Base-by-base conservation (phyloP, 306 rosid species). In the Cicer pinnatifidum region DNA sequence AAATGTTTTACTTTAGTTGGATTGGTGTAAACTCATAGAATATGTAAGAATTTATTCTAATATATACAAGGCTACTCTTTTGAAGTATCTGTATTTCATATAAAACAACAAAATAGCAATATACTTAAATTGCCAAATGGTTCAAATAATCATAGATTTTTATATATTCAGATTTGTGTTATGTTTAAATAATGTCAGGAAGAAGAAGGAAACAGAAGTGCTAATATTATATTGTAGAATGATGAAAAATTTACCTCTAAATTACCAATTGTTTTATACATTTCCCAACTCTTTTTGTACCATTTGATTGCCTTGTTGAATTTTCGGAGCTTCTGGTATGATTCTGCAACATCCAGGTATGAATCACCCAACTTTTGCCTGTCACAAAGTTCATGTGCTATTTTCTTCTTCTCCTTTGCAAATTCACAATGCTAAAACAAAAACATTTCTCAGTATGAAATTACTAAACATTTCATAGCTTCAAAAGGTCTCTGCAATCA, bases 271-370 rank as follows among this genome's bases (percentile, higher is more conserved):
- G 75, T 75, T 89, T 80, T 80, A 89, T 80, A 91, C 70, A 68
- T 71, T 75, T 91, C 86, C 92, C 87, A 88, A 79, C 98, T 86
- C 90, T 87, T 94, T 54, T 11, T 75, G 87, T 84, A 88, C 97
- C 97, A 91, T 83, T 91, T 89, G 71, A 81, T 77, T 51, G 97
- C 84, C 85, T 87, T 88, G 67, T 83, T 77, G 73, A 88, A 91
- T 56, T 85, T 82, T 63, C 98, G 83, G 65, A 88, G 90, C 79
- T 89, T 94, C 85, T 85, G 83, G 48, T 90, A 91, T 72, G 98
- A 90, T 74, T 85, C 95, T 63, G 91, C 98, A 83, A 94, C 73
- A 64, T 69, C 88, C 80, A 85, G 57, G 81, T 76, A 87, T 58
- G 96, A 84, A 77, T 91, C 97, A 58, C 89, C 85, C 67, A 91